Base-by-base conservation (phyloP, 108 stramenopile genomes). In the Ochromonas danica region DNA sequence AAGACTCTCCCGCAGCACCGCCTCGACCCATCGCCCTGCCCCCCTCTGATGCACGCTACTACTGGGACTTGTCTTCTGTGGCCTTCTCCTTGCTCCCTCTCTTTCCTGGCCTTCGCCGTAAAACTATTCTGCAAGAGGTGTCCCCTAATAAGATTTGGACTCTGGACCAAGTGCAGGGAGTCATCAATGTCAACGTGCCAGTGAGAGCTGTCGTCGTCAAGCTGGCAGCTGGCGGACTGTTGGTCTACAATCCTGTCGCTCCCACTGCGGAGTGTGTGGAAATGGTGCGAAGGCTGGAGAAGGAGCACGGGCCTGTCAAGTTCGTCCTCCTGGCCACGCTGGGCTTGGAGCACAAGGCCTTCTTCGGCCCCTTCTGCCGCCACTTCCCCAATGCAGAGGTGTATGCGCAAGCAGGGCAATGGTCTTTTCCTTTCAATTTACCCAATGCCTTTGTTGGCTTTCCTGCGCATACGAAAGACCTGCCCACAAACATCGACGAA, bases 131-230 rank as follows among this genome's bases (percentile, higher is more conserved):
- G 78, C 84, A 93, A 77, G 86, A 89, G 6, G 86, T 95, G 67
- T 89, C 93, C 0, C 87, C 90, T 0, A 85, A 85, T 14, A 74
- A 85, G 80, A 83, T 96, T 1, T 96, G 94, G 94, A 95, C 96
- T 1, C 87, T 94, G 41, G 96, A 96, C 77, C 96, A 96, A 85
- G 93, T 93, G 61, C 92, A 93, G 82, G 96, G 96, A 1, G 92
- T 95, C 79, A 72, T 96, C 1, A 90, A 95, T 81, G 96, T 96
- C 0, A 93, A 95, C 71, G 96, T 96, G n/a, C 96, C 96, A 0
- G 62, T 94, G 2, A 89, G 96, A 3, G 91, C 90, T 91, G 91
- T 90, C 0, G 89, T 96, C 0, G 79, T 95, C 40, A 91, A 91
- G 78, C 81, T 95, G 1, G 45, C 6, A 14, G 74, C 39, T 3